These are phyloP conservation scores for Pseudofabraea citricarpa DNA, from an alignment of 2,329 filamentous ascomycete species.

Conservation along the genomic window DNA sequence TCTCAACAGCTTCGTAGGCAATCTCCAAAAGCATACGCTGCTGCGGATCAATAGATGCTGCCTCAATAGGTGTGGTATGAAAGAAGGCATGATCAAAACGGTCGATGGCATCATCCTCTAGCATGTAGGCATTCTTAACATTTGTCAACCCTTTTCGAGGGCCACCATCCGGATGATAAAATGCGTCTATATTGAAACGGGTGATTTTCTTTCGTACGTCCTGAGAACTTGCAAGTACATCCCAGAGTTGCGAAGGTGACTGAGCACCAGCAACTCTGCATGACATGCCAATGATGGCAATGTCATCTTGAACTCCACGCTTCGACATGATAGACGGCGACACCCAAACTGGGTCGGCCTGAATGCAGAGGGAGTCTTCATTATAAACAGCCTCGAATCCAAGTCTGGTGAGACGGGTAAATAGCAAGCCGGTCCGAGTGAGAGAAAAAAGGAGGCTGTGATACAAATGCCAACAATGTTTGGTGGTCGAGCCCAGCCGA, in stretches of 20 bases:
- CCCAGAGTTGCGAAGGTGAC: constrained; percentile 40
- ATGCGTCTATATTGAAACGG: constrained; percentile 44
- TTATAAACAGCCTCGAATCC: too few relatives aligned
- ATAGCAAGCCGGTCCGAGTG: too few relatives aligned
- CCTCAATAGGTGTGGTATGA: constrained; percentile 30
- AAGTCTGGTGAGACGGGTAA: too few relatives aligned
- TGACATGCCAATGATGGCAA: constrained; percentile 31
- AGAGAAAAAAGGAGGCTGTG: too few relatives aligned
- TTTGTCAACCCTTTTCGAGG: constrained; percentile 37
- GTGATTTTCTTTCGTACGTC: constrained; percentile 39
- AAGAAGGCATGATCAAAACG: constrained; percentile 35
- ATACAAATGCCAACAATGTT: too few relatives aligned
- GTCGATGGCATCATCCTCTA: constrained; percentile 20
- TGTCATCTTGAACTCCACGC: not conserved
- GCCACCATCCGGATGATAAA: constrained; percentile 42
- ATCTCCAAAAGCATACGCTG: constrained; percentile 7
- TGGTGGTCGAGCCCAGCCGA: too few relatives aligned
- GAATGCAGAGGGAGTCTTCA: too few relatives aligned
- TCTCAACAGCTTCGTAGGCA: constrained; percentile 3
- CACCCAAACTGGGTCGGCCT: too few relatives aligned
- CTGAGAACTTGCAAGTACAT: constrained; percentile 36
- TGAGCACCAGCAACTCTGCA: constrained; percentile 33
- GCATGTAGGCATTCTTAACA: constrained; percentile 3
- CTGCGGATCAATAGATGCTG: constrained; percentile 18
- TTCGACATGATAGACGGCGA: not conserved